Conservation (phyloP, 1,284 basidiomycete genomes). For the Filobasidium uniguttulatum region DNA sequence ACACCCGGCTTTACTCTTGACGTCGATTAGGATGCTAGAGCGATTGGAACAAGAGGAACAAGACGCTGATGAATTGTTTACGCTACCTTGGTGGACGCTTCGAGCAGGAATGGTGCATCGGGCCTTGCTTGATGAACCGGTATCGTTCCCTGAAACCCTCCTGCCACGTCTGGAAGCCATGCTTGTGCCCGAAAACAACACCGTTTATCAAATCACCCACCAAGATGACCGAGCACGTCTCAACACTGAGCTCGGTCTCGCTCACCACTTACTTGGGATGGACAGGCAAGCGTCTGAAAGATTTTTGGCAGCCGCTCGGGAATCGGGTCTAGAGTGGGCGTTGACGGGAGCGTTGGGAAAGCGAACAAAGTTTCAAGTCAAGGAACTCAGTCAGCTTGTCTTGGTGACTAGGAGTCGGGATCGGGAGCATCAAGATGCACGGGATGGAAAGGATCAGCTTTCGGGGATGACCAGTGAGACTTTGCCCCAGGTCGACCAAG, state of each 20-base stretch:
- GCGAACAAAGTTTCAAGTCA: constrained; percentile 85
- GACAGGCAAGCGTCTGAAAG: constrained; percentile 65
- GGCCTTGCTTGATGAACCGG: constrained; percentile 73
- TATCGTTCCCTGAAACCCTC: constrained; percentile 46
- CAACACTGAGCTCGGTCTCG: constrained; percentile 64
- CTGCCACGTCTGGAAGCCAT: constrained; percentile 45
- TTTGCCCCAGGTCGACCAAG: constrained; percentile 5
- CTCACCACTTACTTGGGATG: constrained; percentile 54
- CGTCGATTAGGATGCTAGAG: constrained; percentile 57
- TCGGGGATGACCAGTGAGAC: no score
- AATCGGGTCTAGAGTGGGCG: constrained; percentile 72
- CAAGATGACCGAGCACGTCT: constrained; percentile 51
- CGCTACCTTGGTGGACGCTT: constrained; percentile 64
- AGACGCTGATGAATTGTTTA: constrained; percentile 3
- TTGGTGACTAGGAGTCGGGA: constrained; percentile 74
- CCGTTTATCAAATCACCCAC: constrained; percentile 14
- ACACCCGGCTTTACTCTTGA: constrained; percentile 56
- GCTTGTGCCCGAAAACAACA: constrained; percentile 21
- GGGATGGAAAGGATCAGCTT: constrained; percentile 4
- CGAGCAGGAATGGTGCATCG: constrained; percentile 63
- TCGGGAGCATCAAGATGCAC: constrained; percentile 17
- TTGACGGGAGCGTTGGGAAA: constrained; percentile 87
- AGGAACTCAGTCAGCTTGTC: constrained; percentile 75
- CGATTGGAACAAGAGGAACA: neutral
- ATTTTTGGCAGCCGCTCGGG: constrained; percentile 65